A percentile compares a stretch with the other conserved stretches of the same genome.
These are phyloP conservation scores for Scutellaria minor DNA, from an alignment of 257 asterid genomes.

Conservation along the genomic window DNA sequence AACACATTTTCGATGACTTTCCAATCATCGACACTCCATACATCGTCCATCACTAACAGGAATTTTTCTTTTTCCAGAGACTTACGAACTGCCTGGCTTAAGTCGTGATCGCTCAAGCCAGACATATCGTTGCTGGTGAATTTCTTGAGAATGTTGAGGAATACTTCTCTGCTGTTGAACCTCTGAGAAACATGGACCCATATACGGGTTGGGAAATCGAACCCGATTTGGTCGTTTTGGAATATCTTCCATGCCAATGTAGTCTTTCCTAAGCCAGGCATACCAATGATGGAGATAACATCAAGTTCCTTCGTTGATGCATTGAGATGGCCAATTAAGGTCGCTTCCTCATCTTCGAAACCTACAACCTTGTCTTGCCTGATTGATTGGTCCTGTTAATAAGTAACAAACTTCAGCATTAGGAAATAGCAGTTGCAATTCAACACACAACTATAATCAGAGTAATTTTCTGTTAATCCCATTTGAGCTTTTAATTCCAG, in stretches of 20 bases:
- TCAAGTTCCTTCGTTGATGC: slow-evolving; percentile 34
- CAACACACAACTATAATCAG: no score
- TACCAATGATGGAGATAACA: slow-evolving; percentile 45
- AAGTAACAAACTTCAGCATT: background rate
- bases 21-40: slow-evolving; percentile 55
- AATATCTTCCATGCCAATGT: slow-evolving; percentile 44
- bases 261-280: slow-evolving; percentile 54
- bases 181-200: slow-evolving; percentile 42
- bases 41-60: slow-evolving; percentile 61
- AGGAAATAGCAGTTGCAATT: no score
- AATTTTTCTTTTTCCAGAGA: slow-evolving; percentile 38
- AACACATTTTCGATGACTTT: slow-evolving; percentile 36
- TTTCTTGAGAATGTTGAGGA: slow-evolving; percentile 30
- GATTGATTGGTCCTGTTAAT: slow-evolving; percentile 27
- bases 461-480: no score
- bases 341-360: slow-evolving; percentile 37
- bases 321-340: background rate
- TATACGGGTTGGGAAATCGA: slow-evolving; percentile 36
- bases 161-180: slow-evolving; percentile 30
- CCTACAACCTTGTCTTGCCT: slow-evolving; percentile 42
- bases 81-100: slow-evolving; percentile 4
- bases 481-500: no score
- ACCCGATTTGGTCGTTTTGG: background rate
- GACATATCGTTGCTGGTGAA: slow-evolving; percentile 38
- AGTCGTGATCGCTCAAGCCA: slow-evolving; percentile 23